Conservation (phyloP, 2,329 filamentous ascomycete genomes). For the Seiridium cupressi region DNA sequence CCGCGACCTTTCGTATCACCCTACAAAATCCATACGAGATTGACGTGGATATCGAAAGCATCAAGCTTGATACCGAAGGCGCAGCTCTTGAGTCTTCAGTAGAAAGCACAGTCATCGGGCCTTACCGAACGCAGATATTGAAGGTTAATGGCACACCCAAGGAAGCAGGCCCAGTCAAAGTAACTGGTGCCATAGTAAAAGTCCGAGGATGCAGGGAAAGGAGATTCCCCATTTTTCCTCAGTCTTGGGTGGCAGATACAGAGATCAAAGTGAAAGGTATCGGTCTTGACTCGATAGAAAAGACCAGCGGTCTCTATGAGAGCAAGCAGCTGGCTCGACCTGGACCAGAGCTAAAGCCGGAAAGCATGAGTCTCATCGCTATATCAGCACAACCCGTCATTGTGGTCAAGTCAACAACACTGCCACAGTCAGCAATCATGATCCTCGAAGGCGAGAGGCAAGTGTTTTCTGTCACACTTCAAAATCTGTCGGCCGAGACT, state of each 20-base stretch:
- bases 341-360: slow-evolving; percentile 42
- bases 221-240: slow-evolving; percentile 78
- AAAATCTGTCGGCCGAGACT: slow-evolving; percentile 70
- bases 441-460: slow-evolving; percentile 85
- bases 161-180: slow-evolving; percentile 64
- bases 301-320: slow-evolving; percentile 15
- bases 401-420: slow-evolving; percentile 69
- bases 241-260: slow-evolving; percentile 69
- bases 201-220: slow-evolving; percentile 80
- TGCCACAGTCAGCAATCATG: slow-evolving; percentile 86
- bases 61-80: slow-evolving; percentile 73
- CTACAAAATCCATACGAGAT: slow-evolving; percentile 95
- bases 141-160: slow-evolving; percentile 68
- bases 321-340: slow-evolving; percentile 37
- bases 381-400: slow-evolving; percentile 79
- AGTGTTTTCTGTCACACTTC: slow-evolving; percentile 73
- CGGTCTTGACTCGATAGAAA: slow-evolving; percentile 60
- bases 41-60: slow-evolving; percentile 82
- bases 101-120: slow-evolving; percentile 69
- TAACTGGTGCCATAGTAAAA: slow-evolving; percentile 77
- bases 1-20: slow-evolving; percentile 74
- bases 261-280: slow-evolving; percentile 75
- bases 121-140: slow-evolving; percentile 79
- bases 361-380: slow-evolving; percentile 65
- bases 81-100: slow-evolving; percentile 66